Conservation (phyloP, 2,329 filamentous ascomycete genomes). For the Colletotrichum phormii region DNA sequence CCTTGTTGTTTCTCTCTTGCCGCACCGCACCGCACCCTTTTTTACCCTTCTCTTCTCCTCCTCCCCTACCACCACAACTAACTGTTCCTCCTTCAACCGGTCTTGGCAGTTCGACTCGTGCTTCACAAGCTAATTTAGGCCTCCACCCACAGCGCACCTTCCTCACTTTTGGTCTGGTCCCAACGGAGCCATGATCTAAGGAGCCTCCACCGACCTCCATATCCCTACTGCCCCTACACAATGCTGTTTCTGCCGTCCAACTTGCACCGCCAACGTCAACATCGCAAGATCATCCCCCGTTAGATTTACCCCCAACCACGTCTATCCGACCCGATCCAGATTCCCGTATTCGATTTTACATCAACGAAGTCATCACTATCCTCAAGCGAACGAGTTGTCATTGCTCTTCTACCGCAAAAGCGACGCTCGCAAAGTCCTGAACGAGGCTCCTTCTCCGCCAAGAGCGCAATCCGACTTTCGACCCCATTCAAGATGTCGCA, state of each 20-base stretch:
- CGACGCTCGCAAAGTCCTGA: conserved; percentile 11
- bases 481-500: conserved; percentile 44
- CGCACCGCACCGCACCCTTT: background rate
- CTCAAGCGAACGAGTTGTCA: background rate
- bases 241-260: conserved; percentile 42
- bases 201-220: conserved; percentile 14
- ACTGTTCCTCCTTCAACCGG: conserved; percentile 5
- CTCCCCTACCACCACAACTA: background rate
- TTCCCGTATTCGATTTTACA: conserved; percentile 8
- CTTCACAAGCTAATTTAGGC: conserved; percentile 26
- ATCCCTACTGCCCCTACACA: conserved; percentile 35
- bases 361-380: conserved; percentile 6
- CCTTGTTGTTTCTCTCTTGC: conserved; percentile 9
- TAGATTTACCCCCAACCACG: conserved; percentile 34
- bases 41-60: background rate
- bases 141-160: conserved; percentile 21
- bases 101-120: conserved; percentile 35
- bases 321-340: background rate
- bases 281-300: conserved; percentile 42
- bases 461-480: background rate
- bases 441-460: background rate
- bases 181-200: conserved; percentile 40
- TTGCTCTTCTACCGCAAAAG: background rate
- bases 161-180: conserved; percentile 23
- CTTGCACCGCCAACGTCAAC: conserved; percentile 39